These are phyloP conservation scores for Spergularia bocconei DNA, from an alignment of 148 eudicot species.

Conservation along the genomic window DNA sequence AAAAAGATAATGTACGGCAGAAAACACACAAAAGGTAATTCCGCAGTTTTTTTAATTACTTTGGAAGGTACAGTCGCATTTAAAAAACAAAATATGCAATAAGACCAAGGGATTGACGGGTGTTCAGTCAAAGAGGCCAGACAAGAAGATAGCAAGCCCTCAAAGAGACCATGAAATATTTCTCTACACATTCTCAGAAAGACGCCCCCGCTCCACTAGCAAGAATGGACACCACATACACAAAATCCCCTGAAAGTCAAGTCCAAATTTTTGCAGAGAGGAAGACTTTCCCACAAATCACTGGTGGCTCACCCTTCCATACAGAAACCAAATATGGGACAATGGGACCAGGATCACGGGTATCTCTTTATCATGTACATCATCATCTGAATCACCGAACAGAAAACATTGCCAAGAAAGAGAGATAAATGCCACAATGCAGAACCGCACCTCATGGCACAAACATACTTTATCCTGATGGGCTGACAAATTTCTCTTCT, in stretches of 20 bases:
- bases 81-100: no score
- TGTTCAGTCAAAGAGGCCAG: constrained; percentile 2
- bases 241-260: not conserved
- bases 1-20: no score
- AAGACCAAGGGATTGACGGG: no score
- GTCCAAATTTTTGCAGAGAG: not conserved
- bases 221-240: not conserved
- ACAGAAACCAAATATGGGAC: not conserved
- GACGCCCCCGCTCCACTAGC: not conserved
- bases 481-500: not conserved
- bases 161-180: not conserved
- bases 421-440: not conserved
- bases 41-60: no score
- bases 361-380: no score
- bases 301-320: not conserved
- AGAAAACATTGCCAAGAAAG: not conserved
- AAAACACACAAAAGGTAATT: no score
- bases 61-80: no score
- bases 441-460: not conserved
- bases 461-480: not conserved
- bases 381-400: not conserved
- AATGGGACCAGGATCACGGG: not conserved
- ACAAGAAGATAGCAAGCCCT: not conserved
- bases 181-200: not conserved
- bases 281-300: not conserved